Evolutionary conservation across 805 yeast species (phyloP), one percentile per base, ranked within the genome.

Genomic region (Cyberlindnera petersonii): DNA sequence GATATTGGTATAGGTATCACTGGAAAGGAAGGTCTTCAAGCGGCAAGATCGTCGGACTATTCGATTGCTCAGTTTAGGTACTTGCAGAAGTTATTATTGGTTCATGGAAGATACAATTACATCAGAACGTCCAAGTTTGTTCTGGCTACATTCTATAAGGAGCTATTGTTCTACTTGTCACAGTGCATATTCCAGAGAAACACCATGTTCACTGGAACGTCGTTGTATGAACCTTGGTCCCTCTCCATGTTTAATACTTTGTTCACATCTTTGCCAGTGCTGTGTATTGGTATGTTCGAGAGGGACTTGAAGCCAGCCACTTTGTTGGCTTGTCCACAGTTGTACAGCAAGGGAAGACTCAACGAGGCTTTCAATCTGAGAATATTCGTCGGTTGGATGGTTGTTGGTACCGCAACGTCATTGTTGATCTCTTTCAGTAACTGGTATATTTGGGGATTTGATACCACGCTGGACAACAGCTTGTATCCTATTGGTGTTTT

Each of bases 1-100:
- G 98, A 93, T 61, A 87, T 93, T 40, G 99, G 99, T 21, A 77
- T 93, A 46, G 98, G 98, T 21, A 93, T 93, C 37, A 89, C 98
- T 1, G 99, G 98, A 26, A 85, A 83, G 51, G 98, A 93, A 63
- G 98, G 98, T 2, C 66, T 93, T 30, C 98, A 93, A 56, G 98
- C 98, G 0, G 96, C 98, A 0, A 71, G 98, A 52, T 74, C 96
- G 0, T 81, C 97, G 0, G 99, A 93, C 62, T 93, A 86, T 56
- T 82, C 98, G 1, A 84, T 93, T 58, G 99, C 94, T 0, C 98
- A 93, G 59, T 93, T 93, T 64, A 69, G 96, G 43, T 93, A 75
- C 57, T 64, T 93, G 42, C 65, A 84, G 42, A 93, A 93, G 60
- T 65, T 93, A 35, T 66, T 93, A 31, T 69, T 93, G 32, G 98